Base-by-base conservation (phyloP, 306 rosid species). In the Datisca glomerata region DNA sequence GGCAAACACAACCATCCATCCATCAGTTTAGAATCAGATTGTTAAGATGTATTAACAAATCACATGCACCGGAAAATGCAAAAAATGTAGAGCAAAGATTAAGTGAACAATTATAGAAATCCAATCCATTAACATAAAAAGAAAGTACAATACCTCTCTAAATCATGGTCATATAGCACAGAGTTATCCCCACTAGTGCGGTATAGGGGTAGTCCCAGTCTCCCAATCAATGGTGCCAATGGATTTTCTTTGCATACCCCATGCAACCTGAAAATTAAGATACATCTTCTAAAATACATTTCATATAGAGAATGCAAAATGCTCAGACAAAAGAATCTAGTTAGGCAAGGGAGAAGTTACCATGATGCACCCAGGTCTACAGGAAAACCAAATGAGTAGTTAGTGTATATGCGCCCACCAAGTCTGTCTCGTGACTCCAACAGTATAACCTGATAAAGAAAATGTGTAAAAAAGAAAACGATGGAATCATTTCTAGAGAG, bases 161-260 rank as follows among this genome's bases (percentile, higher is more conserved):
- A 76, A 59, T 91, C 98, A 57, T 84, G 98, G 64, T 91, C 98
- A 54, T 91, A 91, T 50, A 91, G 74, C 54, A 91, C 98, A 43
- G 98, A 91, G 52, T 91, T 91, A 54, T 91, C 98, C 55, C 67
- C 98, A 56, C 96, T 80, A 15, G 98, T 91, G 24, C 96, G 96
- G 67, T 91, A 91, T 3, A 91, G 69, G 15, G 98, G 98, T 14
- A 91, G 66, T 36, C 98, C 98, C 45, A 91, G 56, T 61, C 76
- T 84, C 51, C 96, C 93, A 61, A 91, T 84, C 56, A 91, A 38
- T 19, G 91, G 94, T 44, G 98, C 98, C 59, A 91, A 64, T 2
- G 98, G 98, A 79, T 91, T 91, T 64, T 91, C 94, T 45, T 80
- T 63, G 69, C 94, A 72, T 32, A 91, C 98, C 19, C 98, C 98